These are phyloP conservation scores for Fusarium verrucosum DNA, from an alignment of 2,329 filamentous ascomycete genomes.

Conservation along the genomic window DNA sequence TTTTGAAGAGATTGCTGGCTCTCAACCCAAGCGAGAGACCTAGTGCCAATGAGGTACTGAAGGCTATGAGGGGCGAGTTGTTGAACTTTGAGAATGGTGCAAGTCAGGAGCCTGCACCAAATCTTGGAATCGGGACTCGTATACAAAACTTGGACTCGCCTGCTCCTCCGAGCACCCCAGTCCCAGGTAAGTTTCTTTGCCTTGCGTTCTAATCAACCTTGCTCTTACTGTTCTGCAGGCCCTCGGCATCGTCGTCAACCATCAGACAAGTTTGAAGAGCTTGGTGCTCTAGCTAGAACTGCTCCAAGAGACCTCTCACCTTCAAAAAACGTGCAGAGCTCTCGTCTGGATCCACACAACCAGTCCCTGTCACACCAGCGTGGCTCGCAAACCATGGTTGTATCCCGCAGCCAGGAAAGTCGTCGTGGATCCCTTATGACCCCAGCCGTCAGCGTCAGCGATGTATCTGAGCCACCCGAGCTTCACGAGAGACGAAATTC, in stretches of 20 bases:
- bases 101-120: conserved; percentile 50
- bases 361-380: conserved; percentile 32
- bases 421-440: conserved; percentile 37
- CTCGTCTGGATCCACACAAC: conserved; percentile 20
- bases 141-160: conserved; percentile 68
- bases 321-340: conserved; percentile 7
- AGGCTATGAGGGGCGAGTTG: conserved; percentile 76
- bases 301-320: conserved; percentile 35
- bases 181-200: conserved; percentile 51
- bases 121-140: conserved; percentile 55
- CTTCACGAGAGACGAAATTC: conserved; percentile 22
- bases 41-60: conserved; percentile 84
- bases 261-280: conserved; percentile 42
- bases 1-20: conserved; percentile 82
- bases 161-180: conserved; percentile 58
- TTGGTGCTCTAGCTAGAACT: conserved; percentile 30
- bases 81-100: conserved; percentile 54
- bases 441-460: conserved; percentile 22
- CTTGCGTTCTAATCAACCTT: conserved; percentile 39
- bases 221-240: conserved; percentile 45
- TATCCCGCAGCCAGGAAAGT: conserved; percentile 55
- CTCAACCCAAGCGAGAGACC: conserved; percentile 80
- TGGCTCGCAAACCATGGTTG: conserved; percentile 48
- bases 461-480: conserved; percentile 24
- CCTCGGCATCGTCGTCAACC: conserved; percentile 43